These are phyloP conservation scores for Madurella mycetomatis DNA, from an alignment of 2,329 filamentous ascomycete species.

Conservation along the genomic window DNA sequence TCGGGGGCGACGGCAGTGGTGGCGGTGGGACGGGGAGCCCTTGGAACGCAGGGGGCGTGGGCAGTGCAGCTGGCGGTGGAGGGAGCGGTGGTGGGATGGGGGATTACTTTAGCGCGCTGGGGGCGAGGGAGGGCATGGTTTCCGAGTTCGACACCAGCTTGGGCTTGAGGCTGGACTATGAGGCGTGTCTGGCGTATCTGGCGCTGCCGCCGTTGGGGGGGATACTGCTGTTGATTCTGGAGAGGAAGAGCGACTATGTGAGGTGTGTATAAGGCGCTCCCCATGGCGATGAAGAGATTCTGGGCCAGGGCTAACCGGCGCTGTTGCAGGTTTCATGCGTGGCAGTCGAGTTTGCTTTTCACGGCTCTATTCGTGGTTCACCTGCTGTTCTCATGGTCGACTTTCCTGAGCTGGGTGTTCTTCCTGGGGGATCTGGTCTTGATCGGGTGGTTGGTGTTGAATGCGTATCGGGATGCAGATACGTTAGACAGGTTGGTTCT, in stretches of 20 bases:
- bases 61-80: constrained; percentile 7
- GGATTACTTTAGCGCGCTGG: constrained; percentile 39
- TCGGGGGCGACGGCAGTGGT: constrained; percentile 1
- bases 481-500: constrained; percentile 54
- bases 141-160: constrained; percentile 89
- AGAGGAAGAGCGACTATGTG: constrained; percentile 96
- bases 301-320: background rate
- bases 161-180: constrained; percentile 79
- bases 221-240: constrained; percentile 76
- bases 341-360: constrained; percentile 86
- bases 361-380: constrained; percentile 71
- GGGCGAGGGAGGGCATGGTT: constrained; percentile 51
- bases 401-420: constrained; percentile 77
- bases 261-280: constrained; percentile 50
- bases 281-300: background rate
- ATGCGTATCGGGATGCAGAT: constrained; percentile 79
- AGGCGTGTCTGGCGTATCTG: constrained; percentile 86
- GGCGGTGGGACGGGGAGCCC: constrained; percentile 15
- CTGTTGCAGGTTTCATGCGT: constrained; percentile 76
- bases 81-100: constrained; percentile 31
- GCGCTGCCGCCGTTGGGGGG: constrained; percentile 79
- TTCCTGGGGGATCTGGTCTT: constrained; percentile 70
- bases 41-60: constrained; percentile 14
- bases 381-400: constrained; percentile 80
- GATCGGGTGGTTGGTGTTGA: constrained; percentile 70